Conservation (phyloP, 805 yeast species). For the Candida loeiensis region DNA sequence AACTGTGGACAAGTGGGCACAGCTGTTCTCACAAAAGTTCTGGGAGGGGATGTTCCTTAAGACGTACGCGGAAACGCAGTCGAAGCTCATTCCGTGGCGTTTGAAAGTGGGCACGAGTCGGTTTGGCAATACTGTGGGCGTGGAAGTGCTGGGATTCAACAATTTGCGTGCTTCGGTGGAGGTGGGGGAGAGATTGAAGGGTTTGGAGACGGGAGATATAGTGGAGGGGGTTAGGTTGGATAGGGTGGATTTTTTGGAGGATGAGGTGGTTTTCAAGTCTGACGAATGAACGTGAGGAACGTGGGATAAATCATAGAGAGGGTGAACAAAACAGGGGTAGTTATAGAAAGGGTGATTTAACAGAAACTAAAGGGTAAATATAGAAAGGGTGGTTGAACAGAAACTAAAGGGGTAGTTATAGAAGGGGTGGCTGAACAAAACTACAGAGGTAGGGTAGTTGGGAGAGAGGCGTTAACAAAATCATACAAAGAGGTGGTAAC, state of each 20-base stretch:
- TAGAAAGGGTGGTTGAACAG: too few species aligned
- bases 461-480: too few species aligned
- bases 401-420: too few species aligned
- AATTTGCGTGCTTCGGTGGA: constrained; percentile 20
- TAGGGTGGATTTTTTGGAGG: constrained; percentile 35
- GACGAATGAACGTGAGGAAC: neutral
- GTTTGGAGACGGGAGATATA: constrained; percentile 22
- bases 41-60: constrained; percentile 38
- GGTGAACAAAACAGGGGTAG: neutral
- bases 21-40: constrained; percentile 25
- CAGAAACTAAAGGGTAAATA: too few species aligned
- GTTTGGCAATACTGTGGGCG: constrained; percentile 23
- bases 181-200: constrained; percentile 19
- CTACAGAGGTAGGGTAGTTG: too few species aligned
- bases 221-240: constrained; percentile 18
- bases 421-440: too few species aligned
- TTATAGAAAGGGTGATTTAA: too few species aligned
- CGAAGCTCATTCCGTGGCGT: constrained; percentile 18
- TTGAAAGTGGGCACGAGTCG: constrained; percentile 21
- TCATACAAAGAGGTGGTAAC: too few species aligned
- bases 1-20: constrained; percentile 22
- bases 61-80: constrained; percentile 22
- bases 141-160: constrained; percentile 25
- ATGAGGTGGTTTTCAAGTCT: constrained; percentile 24
- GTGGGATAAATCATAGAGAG: neutral